Evolutionary conservation across 2,329 filamentous ascomycete species (phyloP), one percentile per base, ranked within the genome.

Genomic region (Lachnellula willkommii): DNA sequence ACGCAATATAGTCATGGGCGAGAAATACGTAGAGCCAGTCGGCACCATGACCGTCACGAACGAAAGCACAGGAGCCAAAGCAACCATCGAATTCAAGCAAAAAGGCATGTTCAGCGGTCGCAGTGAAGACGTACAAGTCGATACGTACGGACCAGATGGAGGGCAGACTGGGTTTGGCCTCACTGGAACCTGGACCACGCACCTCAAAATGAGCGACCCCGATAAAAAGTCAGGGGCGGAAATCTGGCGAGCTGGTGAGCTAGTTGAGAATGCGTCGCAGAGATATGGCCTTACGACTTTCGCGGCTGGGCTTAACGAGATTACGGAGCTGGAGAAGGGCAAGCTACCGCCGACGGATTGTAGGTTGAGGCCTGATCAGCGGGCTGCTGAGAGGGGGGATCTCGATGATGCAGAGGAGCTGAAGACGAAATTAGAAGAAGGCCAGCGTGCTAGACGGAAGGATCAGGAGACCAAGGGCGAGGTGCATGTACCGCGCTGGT

Each of bases 51-150:
- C 86, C 24, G 82, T 99, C 36, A 75, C 83, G 62, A 93, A 93
- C 70, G 94, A 99, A 67, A 87, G 81, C 5, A 90, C 86, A 0
- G 90, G 92, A 7, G 84, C 88, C 63, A 92, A 90, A 69, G 89
- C 91, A 1, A 79, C 87, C n/a, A 84, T 90, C 47, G 91, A 93
- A 55, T 99, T 99, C 76, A 95, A 94, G 70, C 84, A 87, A 54
- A 95, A 94, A 69, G 93, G 94, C 62, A 96, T 99, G 90, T 99
- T 97, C 74, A 92, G 93, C 35, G 94, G 94, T 14, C 85, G 94
- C 55, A 88, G 88, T 59, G 94, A 99, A 72, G 94, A 99, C 59
- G 89, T 97, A 9, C 79, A 81, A 37, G 87, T 93, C 6, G 86
- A 92, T 65, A 80, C 85, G 1, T 87, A 86, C 63, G 85, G 87